Conservation (phyloP, 164 flowering plant species). For the Vitis labrusca region DNA sequence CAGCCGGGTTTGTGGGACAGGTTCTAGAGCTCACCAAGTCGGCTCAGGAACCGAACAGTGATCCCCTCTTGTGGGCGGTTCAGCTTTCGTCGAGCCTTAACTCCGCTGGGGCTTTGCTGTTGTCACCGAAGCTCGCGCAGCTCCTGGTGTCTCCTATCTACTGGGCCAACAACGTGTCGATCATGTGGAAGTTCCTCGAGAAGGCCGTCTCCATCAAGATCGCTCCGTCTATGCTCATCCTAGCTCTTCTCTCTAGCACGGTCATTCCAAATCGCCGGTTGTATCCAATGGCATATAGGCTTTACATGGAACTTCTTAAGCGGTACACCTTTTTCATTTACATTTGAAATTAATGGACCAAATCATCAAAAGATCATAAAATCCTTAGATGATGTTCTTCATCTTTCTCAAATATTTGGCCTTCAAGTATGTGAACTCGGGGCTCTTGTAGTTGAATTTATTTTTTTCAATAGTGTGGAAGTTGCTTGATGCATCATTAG, state of each 20-base stretch:
- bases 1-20: conserved; percentile 35
- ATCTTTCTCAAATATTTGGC: conserved; percentile 70
- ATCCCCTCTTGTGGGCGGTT: conserved; percentile 49
- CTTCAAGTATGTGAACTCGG: conserved; percentile 59
- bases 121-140: conserved; percentile 50
- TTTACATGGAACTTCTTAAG: conserved; percentile 74
- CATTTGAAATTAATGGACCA: conserved; percentile 38
- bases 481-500: conserved; percentile 85
- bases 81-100: conserved; percentile 39
- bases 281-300: conserved; percentile 70
- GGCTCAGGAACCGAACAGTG: conserved; percentile 42
- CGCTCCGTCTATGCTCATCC: conserved; percentile 53
- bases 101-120: conserved; percentile 48
- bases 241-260: conserved; percentile 66
- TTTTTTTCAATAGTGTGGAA: conserved; percentile 75
- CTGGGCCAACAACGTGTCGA: conserved; percentile 52
- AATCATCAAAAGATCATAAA: conserved; percentile 51
- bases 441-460: conserved; percentile 55
- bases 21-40: conserved; percentile 45
- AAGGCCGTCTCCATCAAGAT: conserved; percentile 40
- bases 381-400: conserved; percentile 63
- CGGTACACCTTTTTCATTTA: conserved; percentile 53
- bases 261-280: conserved; percentile 55
- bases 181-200: conserved; percentile 67
- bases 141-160: conserved; percentile 60